Conservation (phyloP, 768 basidiomycete species). For the Pisolithus tinctorius region DNA sequence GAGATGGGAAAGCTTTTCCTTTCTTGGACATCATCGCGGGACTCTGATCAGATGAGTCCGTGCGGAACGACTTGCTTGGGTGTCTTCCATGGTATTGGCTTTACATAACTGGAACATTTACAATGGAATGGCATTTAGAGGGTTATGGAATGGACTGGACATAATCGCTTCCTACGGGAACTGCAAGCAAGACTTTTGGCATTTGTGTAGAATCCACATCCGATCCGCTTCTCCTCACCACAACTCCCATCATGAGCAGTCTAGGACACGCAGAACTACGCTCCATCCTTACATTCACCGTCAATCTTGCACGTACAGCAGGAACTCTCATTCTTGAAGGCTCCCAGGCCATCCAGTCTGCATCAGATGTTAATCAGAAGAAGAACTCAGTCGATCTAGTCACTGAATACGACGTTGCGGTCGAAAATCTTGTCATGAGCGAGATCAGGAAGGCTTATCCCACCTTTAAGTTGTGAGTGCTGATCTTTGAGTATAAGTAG, state of each 20-base stretch:
- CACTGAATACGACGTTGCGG: slow-evolving; percentile 88
- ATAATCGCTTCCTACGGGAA: too few species aligned
- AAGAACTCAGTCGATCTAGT: slow-evolving; percentile 93
- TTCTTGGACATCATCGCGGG: slow-evolving; percentile 5
- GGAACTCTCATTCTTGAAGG: slow-evolving; percentile 74
- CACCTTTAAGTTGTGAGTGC: slow-evolving; percentile 71
- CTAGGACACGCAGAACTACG: slow-evolving; percentile 43
- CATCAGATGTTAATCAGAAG: slow-evolving; percentile 67
- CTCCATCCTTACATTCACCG: slow-evolving; percentile 60
- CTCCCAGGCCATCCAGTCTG: slow-evolving; percentile 62
- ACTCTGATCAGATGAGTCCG: neutral
- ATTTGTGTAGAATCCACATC: too few species aligned
- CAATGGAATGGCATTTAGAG: too few species aligned
- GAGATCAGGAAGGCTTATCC: slow-evolving; percentile 66
- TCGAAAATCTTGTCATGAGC: slow-evolving; percentile 77
- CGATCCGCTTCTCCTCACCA: too few species aligned
- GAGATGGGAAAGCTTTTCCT: slow-evolving; percentile 26
- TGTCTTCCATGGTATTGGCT: too few species aligned
- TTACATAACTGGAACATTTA: too few species aligned
- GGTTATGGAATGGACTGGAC: too few species aligned
- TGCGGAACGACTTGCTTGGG: neutral
- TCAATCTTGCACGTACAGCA: slow-evolving; percentile 65
- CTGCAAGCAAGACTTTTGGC: too few species aligned
- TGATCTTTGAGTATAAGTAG: neutral
- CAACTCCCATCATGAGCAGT: slow-evolving; percentile 20